phyloP scores from a whole-genome alignment of 345 rosid species.

The Turritis glabra region DNA sequence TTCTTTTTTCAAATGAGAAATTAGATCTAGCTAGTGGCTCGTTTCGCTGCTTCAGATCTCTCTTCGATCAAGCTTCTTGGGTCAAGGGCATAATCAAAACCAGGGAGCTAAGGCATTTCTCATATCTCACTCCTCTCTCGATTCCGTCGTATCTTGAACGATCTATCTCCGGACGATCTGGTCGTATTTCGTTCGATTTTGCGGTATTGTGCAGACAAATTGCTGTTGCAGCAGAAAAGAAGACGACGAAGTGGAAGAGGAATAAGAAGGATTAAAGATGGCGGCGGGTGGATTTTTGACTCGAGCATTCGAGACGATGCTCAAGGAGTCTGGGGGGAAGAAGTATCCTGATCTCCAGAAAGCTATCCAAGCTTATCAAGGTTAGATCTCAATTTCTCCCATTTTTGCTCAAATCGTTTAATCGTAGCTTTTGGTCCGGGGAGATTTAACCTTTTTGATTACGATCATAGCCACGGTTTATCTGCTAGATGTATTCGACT shows the following conservation, averaged over 20 bases:
- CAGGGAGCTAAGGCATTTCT: constrained; percentile 24
- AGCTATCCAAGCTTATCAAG: constrained; percentile 76
- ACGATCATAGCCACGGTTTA: constrained; percentile 16
- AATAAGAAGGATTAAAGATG: constrained; percentile 30
- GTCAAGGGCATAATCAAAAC: constrained; percentile 17
- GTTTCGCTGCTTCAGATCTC: constrained; percentile 38
- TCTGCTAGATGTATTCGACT: neutral
- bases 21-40: constrained; percentile 36
- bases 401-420: neutral
- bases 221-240: constrained; percentile 21
- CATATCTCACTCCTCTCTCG: constrained; percentile 22
- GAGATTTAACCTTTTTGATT: neutral
- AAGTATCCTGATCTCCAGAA: constrained; percentile 85
- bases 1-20: neutral
- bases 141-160: constrained; percentile 3
- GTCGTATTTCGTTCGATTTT: neutral
- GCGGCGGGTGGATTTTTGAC: constrained; percentile 95
- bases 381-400: constrained; percentile 47
- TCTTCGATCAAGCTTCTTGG: constrained; percentile 30
- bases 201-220: neutral
- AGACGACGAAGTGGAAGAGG: constrained; percentile 2
- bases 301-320: constrained; percentile 95
- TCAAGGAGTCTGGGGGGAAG: constrained; percentile 85
- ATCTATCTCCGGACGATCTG: constrained; percentile 20
- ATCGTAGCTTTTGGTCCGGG: neutral